These are phyloP conservation scores for Aegilops speltoides DNA, from an alignment of 176 grass and related monocot species.

Conservation along the genomic window DNA sequence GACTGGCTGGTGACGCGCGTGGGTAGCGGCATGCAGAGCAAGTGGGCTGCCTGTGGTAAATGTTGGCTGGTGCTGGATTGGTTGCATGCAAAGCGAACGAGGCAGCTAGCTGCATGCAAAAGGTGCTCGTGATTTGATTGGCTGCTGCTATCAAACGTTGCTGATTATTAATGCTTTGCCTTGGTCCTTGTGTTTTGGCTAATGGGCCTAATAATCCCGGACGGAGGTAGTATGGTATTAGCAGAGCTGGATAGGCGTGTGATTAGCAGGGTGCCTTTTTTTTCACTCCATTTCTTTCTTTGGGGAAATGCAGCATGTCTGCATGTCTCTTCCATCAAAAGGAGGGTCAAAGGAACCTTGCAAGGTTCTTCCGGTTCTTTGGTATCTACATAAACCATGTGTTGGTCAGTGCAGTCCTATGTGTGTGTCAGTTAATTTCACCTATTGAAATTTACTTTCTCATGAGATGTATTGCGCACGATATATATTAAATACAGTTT, in stretches of 20 bases:
- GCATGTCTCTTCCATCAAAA: constrained; percentile 33
- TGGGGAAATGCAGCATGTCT: background rate
- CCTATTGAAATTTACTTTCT: background rate
- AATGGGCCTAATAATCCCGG: too few relatives aligned
- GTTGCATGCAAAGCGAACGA: too few relatives aligned
- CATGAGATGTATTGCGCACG: background rate
- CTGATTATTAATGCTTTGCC: too few relatives aligned
- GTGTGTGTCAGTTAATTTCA: background rate
- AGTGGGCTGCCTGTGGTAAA: too few relatives aligned
- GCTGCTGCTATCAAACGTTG: too few relatives aligned
- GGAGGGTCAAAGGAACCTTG: constrained; percentile 18
- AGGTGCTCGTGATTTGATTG: too few relatives aligned
- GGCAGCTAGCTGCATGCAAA: too few relatives aligned
- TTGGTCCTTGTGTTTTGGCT: too few relatives aligned
- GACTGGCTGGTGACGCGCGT: too few relatives aligned
- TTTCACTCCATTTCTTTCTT: constrained; percentile 13
- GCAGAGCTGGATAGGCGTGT: constrained; percentile 6
- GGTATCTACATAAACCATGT: constrained; percentile 11
- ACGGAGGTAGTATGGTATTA: constrained; percentile 19
- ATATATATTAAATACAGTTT: background rate
- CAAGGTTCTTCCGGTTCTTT: constrained; percentile 17
- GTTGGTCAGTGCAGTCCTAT: background rate
- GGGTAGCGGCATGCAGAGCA: too few relatives aligned
- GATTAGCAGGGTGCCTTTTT: constrained; percentile 26
- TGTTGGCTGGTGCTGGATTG: too few relatives aligned